Evolutionary conservation across 176 grass and related monocot species (phyloP), one percentile per base, ranked within the genome.

Genomic region (Rhynchospora breviuscula): DNA sequence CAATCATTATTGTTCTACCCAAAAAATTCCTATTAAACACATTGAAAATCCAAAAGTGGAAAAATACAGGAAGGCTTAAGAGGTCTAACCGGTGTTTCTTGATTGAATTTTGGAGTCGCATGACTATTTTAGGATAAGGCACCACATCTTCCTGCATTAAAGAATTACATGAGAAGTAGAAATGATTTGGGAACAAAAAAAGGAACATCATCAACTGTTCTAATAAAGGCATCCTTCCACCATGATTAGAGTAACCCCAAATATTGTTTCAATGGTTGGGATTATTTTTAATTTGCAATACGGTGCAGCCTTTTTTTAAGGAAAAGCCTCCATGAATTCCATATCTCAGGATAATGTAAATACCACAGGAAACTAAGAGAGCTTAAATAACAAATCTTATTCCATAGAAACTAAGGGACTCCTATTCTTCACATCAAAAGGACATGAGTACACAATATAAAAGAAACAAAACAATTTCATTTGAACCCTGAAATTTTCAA

Each of bases 61-160:
- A 6, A 48, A 10, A 49, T 2, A 2, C 47, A 2, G 59, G 48
- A 10, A 67, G 53, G 83, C 74, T 85, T 71, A 35, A 86, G 33
- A 81, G 61, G 70, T 72, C 90, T 89, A 87, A 97, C 94, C 83
- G 77, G 78, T 97, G 94, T 48, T 92, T 91, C 33, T 84, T 79
- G 63, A 91, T 90, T 86, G 90, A 85, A 89, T 84, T 90, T 87
- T 92, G 85, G 82, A 97, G 85, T 53, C 68, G 90, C 54, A 80
- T 68, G 84, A 59, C 74, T 81, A 97, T 89, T 77, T 94, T 85
- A 80, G 92, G 89, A 92, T 92, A 94, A 79, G 92, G 88, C 84
- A 91, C 84, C 48, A 53, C 78, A 86, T 92, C 74, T 89, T 91
- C 85, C 94, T 97, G 54, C 19, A 86, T 66, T 17, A 25, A 79